Evolutionary conservation across 179 eudicot genomes (phyloP).

Genomic region (Actinidia polygama): DNA sequence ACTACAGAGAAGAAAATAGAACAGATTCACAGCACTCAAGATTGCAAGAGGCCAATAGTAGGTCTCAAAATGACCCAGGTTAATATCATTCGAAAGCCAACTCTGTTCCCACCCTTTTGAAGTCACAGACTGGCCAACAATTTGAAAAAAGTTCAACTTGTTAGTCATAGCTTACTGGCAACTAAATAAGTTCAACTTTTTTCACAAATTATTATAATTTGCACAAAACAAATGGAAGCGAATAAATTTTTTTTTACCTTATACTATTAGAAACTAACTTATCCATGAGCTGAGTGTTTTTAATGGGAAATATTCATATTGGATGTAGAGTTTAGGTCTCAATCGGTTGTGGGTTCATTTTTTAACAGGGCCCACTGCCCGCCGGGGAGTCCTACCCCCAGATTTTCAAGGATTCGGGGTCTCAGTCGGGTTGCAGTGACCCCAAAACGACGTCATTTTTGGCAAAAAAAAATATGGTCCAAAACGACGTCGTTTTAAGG

Average conservation of each 20-base stretch:
- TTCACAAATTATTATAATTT: conserved; percentile 47
- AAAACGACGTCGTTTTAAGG: too few relatives aligned
- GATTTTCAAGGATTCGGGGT: too few relatives aligned
- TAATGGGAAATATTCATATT: too few relatives aligned
- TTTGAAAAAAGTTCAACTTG: conserved; percentile 66
- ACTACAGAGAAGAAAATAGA: conserved; percentile 58
- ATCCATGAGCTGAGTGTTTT: too few relatives aligned
- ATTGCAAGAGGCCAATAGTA: conserved; percentile 70
- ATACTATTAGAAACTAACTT: too few relatives aligned
- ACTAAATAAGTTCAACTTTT: conserved; percentile 71
- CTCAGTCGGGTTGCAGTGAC: too few relatives aligned
- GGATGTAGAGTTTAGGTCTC: too few relatives aligned
- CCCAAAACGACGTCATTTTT: too few relatives aligned
- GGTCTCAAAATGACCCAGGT: conserved; percentile 61
- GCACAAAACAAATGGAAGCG: conserved; percentile 78
- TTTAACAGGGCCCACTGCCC: too few relatives aligned
- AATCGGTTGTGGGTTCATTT: too few relatives aligned
- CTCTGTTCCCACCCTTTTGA: conserved; percentile 58
- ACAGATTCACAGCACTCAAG: conserved; percentile 54
- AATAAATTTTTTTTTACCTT: conserved; percentile 30
- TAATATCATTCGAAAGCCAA: conserved; percentile 55
- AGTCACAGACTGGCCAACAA: conserved; percentile 59
- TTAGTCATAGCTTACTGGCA: conserved; percentile 94
- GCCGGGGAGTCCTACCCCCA: too few relatives aligned
- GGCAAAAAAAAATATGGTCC: too few relatives aligned